Base-by-base conservation (phyloP, 495 filamentous ascomycete genomes). In the Aspergillus taichungensis region DNA sequence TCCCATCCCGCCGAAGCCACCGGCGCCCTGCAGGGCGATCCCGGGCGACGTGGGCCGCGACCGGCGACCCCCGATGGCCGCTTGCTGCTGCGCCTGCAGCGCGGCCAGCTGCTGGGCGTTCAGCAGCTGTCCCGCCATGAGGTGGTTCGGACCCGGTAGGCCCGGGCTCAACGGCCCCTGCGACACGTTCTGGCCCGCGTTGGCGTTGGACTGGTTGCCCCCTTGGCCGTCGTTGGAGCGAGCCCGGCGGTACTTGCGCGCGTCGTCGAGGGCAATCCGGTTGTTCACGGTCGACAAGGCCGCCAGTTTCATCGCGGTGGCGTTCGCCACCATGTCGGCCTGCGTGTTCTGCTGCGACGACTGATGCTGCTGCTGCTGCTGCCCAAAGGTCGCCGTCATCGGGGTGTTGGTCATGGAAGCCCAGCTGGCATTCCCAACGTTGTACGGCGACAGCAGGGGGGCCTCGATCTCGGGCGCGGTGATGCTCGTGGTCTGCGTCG, bases 381-480 rank as follows among this genome's bases (percentile, higher is more conserved):
- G 62, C 49, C 65, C 80, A 62, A 98, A 98, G 42, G 78, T 90
- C 6, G 87, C 68, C 18, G 88, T 88, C 86, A 97, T 95, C 1
- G 92, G 92, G 3, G 92, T 98, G 69, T 95, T 97, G 50, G 90
- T 82, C 85, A 95, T 92, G 18, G 92, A 97, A 30, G 94, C 92
- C 92, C 92, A 98, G 74, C 89, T 97, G 31, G 86, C 87, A 60
- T 86, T 85, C 38, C 78, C 79, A 45, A 83, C 71, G 50, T 80
- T 80, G 61, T 95, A 97, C 0, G 92, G 92, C 11, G 92, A 97
- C 39, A 98, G 75, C 53, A 95, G 65, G 9, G 90, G 87, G 40
- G 95, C 71, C 35, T 91, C 88, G 49, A 82, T 83, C 33, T 94
- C 84, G 11, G 79, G 78, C 0, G 84, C 78, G 45, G 77, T 86